Evolutionary conservation across 2,329 filamentous ascomycete species (phyloP).

Genomic region (Trichoderma afroharzianum): DNA sequence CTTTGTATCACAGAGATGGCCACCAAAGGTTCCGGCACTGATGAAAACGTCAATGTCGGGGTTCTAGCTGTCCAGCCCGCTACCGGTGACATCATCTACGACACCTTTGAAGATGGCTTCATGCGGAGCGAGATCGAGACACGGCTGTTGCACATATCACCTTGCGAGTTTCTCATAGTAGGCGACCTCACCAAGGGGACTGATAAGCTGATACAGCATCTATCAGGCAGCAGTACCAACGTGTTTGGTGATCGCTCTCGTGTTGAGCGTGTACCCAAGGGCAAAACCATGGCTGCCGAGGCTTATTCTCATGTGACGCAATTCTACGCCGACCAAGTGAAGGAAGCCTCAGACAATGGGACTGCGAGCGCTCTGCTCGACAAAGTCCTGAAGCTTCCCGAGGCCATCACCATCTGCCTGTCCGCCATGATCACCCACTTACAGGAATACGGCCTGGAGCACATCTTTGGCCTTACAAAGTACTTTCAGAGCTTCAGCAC

Average conservation of each 20-base stretch:
- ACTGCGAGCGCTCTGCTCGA: constrained; percentile 67
- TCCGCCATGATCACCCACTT: constrained; percentile 96
- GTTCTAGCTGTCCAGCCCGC: constrained; percentile 92
- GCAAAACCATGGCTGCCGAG: constrained; percentile 78
- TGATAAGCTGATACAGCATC: constrained; percentile 85
- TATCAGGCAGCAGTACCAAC: constrained; percentile 85
- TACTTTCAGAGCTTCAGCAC: constrained; percentile 97
- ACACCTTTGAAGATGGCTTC: constrained; percentile 94
- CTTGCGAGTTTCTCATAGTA: constrained; percentile 91
- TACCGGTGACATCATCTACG: constrained; percentile 93
- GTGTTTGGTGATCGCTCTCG: constrained; percentile 88
- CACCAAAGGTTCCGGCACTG: constrained; percentile 71
- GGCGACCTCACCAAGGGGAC: constrained; percentile 86
- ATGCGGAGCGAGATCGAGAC: constrained; percentile 97
- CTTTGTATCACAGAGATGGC: constrained; percentile 90
- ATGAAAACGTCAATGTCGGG: constrained; percentile 90
- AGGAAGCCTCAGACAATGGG: constrained; percentile 54
- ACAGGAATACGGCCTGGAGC: constrained; percentile 85
- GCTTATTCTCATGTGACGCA: constrained; percentile 84
- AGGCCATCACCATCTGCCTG: constrained; percentile 83
- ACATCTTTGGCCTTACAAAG: constrained; percentile 93
- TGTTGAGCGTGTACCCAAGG: constrained; percentile 72
- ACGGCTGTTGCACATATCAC: constrained; percentile 87
- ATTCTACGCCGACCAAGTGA: constrained; percentile 87
- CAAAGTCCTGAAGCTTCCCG: constrained; percentile 79